Conservation (phyloP, 345 rosid species). For the Hibiscus mutabilis region DNA sequence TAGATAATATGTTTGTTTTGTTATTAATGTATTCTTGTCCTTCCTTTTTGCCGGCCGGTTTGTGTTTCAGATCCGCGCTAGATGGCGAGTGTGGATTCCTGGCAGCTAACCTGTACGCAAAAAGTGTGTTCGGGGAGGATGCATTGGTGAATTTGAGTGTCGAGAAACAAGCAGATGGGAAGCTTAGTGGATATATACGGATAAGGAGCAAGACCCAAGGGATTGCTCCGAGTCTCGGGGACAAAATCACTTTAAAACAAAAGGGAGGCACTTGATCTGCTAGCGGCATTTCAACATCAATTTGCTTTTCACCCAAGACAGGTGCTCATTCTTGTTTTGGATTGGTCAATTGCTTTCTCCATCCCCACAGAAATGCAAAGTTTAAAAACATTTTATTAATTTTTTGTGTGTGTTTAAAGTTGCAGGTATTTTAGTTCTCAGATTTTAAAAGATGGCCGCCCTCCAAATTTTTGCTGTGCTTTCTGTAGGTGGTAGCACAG, state of each 20-base stretch:
- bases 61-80: slow-evolving; percentile 50
- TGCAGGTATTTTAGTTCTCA: no score
- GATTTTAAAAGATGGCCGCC: no score
- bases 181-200: slow-evolving; percentile 68
- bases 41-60: slow-evolving; percentile 5
- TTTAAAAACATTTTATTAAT: no score
- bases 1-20: background rate
- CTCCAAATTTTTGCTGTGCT: no score
- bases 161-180: slow-evolving; percentile 57
- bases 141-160: slow-evolving; percentile 63
- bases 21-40: background rate
- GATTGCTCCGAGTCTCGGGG: slow-evolving; percentile 76
- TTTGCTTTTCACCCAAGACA: no score
- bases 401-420: no score
- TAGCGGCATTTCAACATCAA: no score
- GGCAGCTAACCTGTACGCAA: slow-evolving; percentile 71
- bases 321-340: no score
- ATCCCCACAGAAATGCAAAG: no score
- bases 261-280: slow-evolving; percentile 55
- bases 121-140: slow-evolving; percentile 74
- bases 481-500: no score
- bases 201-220: slow-evolving; percentile 84
- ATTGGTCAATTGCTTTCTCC: no score
- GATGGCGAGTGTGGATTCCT: slow-evolving; percentile 74
- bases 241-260: slow-evolving; percentile 75